Evolutionary conservation across 495 filamentous ascomycete species (phyloP), one percentile per base, ranked within the genome.

Genomic region (Aspergillus avenaceus): DNA sequence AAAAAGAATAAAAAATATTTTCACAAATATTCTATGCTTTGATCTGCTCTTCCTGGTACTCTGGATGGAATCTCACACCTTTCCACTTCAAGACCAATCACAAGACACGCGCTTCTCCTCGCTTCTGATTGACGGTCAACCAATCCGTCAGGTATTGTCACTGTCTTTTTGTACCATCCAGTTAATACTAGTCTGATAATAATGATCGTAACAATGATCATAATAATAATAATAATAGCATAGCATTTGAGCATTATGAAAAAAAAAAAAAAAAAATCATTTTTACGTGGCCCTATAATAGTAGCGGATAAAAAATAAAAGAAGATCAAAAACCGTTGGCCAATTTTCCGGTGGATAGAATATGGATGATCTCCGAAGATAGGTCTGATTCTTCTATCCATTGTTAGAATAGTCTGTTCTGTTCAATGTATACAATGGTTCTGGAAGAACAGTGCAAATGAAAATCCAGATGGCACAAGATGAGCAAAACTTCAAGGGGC

Each of bases 81-180:
- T 56, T 56, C 54, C 54, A 19, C 45, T 52, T 53, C 45, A 41
- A n/a, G 54, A 28, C 45, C 54, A 53, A 52, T 57, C 54, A 53
- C 49, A 48, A 57, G 54, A 57, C 49, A 41, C 34, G 54, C 49
- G 45, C 49, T 57, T 57, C 49, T 48, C 29, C 36, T 50, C 43
- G 41, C 38, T 44, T 45, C 24, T 45, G 53, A 48, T 54, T 52
- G 46, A 41, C 19, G 43, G 28, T 25, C 18, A 45, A 23, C 34
- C 34, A 34, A 12, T 32, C 26, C 16, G 47, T 53, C 45, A 26
- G 28, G 50, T 52, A 54, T 46, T 37, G 47, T 53, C 55, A 53
- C 28, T 34, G 27, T 23, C 21, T 18, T 14, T 36, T n/a, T 14
- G 13, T 36, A 31, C 38, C 22, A 18, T 37, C 19, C 31, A 11